A percentile compares a stretch with the other conserved stretches of the same genome.
Conservation (phyloP, 2,329 filamentous ascomycete genomes). For the Paramyrothecium roridum region DNA sequence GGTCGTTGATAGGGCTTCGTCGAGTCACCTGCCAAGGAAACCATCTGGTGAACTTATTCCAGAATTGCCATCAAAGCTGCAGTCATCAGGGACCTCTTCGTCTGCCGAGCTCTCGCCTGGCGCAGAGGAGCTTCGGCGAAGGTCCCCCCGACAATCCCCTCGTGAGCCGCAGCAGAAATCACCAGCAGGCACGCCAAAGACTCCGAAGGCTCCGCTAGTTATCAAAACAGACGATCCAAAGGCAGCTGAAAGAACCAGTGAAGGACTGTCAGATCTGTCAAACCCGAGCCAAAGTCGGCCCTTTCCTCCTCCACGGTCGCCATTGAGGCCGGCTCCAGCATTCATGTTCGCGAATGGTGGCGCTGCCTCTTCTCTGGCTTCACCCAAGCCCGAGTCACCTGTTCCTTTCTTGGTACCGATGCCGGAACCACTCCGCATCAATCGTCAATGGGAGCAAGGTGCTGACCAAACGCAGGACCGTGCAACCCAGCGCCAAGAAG, state of each 20-base stretch:
- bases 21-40: background rate
- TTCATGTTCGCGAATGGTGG: background rate
- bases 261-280: background rate
- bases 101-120: slow-evolving; percentile 50
- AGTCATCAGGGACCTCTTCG: slow-evolving; percentile 36
- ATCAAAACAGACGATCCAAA: background rate
- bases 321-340: background rate
- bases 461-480: background rate
- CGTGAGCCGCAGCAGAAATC: background rate
- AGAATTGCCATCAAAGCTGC: slow-evolving; percentile 8
- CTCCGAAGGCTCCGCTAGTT: background rate
- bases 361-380: background rate
- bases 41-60: slow-evolving; percentile 3
- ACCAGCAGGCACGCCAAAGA: background rate
- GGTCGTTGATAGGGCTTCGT: slow-evolving; percentile 20
- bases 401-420: background rate
- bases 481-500: background rate
- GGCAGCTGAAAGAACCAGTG: background rate
- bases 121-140: slow-evolving; percentile 44
- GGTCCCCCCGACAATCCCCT: slow-evolving; percentile 42
- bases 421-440: background rate
- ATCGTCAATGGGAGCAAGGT: background rate
- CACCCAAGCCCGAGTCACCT: background rate
- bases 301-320: background rate
- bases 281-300: background rate